A percentile compares a stretch with the other conserved stretches of the same genome.
Evolutionary conservation across 192 early-diverging fungal species (phyloP).

Genomic region (Gryganskiella cystojenkinii): DNA sequence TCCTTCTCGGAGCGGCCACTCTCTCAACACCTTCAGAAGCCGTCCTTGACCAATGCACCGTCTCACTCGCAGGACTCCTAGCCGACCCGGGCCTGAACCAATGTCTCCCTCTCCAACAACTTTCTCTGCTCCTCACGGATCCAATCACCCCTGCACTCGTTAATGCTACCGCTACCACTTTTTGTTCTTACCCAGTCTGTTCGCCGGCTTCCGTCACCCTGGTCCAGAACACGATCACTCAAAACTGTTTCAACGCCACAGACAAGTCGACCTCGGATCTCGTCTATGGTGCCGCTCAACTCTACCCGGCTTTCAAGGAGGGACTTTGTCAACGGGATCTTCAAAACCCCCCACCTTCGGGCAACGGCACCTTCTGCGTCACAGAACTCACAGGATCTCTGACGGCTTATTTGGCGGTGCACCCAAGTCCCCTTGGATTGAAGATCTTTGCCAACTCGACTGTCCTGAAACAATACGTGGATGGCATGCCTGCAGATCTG

Average conservation of each 20-base stretch:
- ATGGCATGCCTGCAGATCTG: slow-evolving; percentile 20
- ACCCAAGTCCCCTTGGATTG: slow-evolving; percentile 25
- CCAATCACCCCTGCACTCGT: slow-evolving; percentile 19
- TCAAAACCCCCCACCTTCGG: background rate
- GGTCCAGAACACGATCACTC: slow-evolving; percentile 27
- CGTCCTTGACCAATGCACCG: slow-evolving; percentile 28
- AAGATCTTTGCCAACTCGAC: slow-evolving; percentile 28
- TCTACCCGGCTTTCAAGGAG: slow-evolving; percentile 20
- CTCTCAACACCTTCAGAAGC: background rate
- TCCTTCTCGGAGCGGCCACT: background rate
- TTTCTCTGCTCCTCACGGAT: slow-evolving; percentile 13
- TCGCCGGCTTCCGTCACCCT: slow-evolving; percentile 9
- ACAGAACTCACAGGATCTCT: slow-evolving; percentile 19
- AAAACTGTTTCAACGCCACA: slow-evolving; percentile 36
- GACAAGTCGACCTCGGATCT: slow-evolving; percentile 23
- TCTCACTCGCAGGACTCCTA: slow-evolving; percentile 18
- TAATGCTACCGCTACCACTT: slow-evolving; percentile 18
- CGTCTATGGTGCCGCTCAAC: slow-evolving; percentile 14
- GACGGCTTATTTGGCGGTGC: slow-evolving; percentile 11
- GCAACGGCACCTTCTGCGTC: slow-evolving; percentile 37
- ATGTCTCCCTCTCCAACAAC: slow-evolving; percentile 27
- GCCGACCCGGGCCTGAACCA: slow-evolving; percentile 32
- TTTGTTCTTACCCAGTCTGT: slow-evolving; percentile 33
- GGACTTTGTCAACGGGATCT: slow-evolving; percentile 29
- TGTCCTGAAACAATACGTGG: slow-evolving; percentile 29